Conservation (phyloP, 257 asterid species). For the Fraxinus americana region DNA sequence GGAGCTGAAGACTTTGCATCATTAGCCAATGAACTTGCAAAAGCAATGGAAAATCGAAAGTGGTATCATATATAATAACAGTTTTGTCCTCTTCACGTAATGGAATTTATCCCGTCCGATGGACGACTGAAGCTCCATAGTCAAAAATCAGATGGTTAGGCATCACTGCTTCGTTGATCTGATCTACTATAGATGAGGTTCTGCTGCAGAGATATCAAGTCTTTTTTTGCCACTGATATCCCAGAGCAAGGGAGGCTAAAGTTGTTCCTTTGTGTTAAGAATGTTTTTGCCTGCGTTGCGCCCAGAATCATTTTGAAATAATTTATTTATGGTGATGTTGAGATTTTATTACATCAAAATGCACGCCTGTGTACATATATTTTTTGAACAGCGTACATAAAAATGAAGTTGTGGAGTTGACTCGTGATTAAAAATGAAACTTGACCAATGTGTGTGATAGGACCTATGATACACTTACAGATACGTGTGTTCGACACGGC, state of each 20-base stretch:
- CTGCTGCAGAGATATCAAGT: not conserved
- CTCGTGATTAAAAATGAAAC: too few relatives aligned
- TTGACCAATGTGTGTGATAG: too few relatives aligned
- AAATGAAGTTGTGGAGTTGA: too few relatives aligned
- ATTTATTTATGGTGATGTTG: not conserved
- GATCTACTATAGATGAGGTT: not conserved
- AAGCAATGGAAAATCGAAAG: constrained; percentile 85
- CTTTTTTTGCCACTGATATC: constrained; percentile 5
- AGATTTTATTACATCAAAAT: not conserved
- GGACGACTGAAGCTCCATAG: not conserved
- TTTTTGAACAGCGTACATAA: too few relatives aligned
- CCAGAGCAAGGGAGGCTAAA: not conserved
- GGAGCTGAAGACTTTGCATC: constrained; percentile 93
- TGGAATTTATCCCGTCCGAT: constrained; percentile 1
- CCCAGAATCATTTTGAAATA: not conserved
- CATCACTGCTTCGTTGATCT: not conserved
- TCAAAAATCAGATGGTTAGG: not conserved
- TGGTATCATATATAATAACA: constrained; percentile 76
- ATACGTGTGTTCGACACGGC: too few relatives aligned
- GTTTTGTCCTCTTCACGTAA: constrained; percentile 2
- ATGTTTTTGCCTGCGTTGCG: not conserved
- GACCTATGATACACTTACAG: too few relatives aligned
- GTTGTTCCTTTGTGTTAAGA: not conserved
- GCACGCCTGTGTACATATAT: not conserved
- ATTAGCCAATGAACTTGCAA: constrained; percentile 84